phyloP scores from a whole-genome alignment of 1,139 yeast species.

The Candida sanyaensis region DNA sequence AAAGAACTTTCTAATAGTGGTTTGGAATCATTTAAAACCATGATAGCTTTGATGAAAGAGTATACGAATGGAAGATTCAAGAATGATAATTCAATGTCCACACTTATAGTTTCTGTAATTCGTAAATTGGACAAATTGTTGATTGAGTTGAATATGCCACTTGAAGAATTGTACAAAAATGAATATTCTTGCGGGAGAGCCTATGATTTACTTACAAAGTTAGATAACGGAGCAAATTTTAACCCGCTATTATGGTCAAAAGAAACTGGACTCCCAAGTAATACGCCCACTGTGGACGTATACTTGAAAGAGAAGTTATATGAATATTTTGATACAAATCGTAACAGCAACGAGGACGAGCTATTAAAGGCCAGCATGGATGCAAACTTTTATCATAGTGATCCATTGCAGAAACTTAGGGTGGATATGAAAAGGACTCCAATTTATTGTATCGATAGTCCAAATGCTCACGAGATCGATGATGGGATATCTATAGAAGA shows the following conservation, averaged over 20 bases:
- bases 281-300: slow-evolving; percentile 35
- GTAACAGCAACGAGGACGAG: background rate
- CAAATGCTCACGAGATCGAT: slow-evolving; percentile 85
- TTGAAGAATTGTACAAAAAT: slow-evolving; percentile 22
- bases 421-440: slow-evolving; percentile 42
- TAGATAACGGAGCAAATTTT: slow-evolving; percentile 22
- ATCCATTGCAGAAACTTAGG: slow-evolving; percentile 36
- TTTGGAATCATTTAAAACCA: slow-evolving; percentile 19
- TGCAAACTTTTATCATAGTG: slow-evolving; percentile 31
- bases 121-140: slow-evolving; percentile 32
- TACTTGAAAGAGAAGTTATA: slow-evolving; percentile 47
- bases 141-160: slow-evolving; percentile 13
- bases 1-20: slow-evolving; percentile 19
- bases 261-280: slow-evolving; percentile 41
- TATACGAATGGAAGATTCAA: slow-evolving; percentile 51
- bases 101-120: slow-evolving; percentile 36
- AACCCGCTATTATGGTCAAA: slow-evolving; percentile 53
- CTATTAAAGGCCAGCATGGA: background rate
- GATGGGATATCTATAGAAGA: slow-evolving; percentile 78
- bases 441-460: slow-evolving; percentile 84
- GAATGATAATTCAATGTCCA: slow-evolving; percentile 39
- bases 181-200: slow-evolving; percentile 52
- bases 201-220: slow-evolving; percentile 41
- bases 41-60: slow-evolving; percentile 46
- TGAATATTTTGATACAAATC: slow-evolving; percentile 25